These are phyloP conservation scores for Tarenaya hassleriana DNA, from an alignment of 345 rosid species.

Conservation along the genomic window DNA sequence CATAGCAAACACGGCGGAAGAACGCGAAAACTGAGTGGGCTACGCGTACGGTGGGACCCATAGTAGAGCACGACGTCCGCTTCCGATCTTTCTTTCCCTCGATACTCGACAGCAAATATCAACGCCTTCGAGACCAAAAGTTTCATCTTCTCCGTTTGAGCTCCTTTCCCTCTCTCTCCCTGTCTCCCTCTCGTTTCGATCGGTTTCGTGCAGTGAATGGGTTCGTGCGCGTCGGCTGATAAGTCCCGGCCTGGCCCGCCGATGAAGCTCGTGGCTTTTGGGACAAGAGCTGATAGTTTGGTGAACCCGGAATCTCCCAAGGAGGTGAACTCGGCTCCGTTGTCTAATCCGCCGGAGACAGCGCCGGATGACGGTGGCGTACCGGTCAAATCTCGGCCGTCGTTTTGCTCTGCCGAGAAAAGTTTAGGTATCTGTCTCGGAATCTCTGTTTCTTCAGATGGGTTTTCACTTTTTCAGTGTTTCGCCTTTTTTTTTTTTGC, in stretches of 20 bases:
- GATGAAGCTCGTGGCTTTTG: conserved; percentile 16
- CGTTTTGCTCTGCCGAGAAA: neutral
- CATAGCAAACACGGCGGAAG: too few species aligned
- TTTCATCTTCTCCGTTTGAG: too few species aligned
- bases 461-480: neutral
- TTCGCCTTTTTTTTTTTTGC: neutral
- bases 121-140: too few species aligned
- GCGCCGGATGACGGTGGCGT: conserved; percentile 12
- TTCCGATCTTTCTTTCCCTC: too few species aligned
- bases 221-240: neutral
- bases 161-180: too few species aligned
- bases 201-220: too few species aligned
- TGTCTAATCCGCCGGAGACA: conserved; percentile 7
- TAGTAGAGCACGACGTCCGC: too few species aligned
- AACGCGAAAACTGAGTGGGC: too few species aligned
- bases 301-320: conserved; percentile 6
- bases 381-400: neutral
- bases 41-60: too few species aligned
- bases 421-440: conserved; percentile 3
- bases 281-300: neutral
- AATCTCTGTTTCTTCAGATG: neutral
- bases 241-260: neutral
- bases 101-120: too few species aligned
- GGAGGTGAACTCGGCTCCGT: too few species aligned
- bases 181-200: too few species aligned